phyloP scores from a whole-genome alignment of 2,329 filamentous ascomycete genomes.

The Cordyceps pruinosa region DNA sequence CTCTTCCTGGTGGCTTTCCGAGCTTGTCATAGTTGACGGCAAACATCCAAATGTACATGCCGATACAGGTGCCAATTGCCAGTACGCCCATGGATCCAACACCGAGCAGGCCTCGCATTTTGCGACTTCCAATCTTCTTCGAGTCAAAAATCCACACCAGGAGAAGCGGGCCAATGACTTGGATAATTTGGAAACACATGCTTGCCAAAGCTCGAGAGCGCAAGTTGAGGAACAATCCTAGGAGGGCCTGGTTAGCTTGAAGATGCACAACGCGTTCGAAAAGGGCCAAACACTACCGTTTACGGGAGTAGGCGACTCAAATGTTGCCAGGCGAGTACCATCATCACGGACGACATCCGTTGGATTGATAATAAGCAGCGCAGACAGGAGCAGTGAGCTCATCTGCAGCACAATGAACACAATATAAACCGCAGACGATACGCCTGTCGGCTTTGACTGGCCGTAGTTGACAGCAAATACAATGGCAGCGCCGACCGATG shows the following conservation, averaged over 20 bases:
- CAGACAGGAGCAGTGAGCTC: not conserved
- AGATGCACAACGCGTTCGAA: too few species aligned
- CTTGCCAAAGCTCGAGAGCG: constrained; percentile 1
- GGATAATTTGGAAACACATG: constrained; percentile 3
- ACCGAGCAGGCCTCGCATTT: constrained; percentile 2
- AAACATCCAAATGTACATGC: constrained; percentile 2
- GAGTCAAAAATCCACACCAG: constrained; percentile 8
- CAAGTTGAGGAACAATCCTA: constrained; percentile 1
- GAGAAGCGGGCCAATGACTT: constrained; percentile 1
- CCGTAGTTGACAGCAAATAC: constrained; percentile 10
- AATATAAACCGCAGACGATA: not conserved
- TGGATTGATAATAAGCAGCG: not conserved
- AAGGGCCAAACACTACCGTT: too few species aligned
- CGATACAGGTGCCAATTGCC: constrained; percentile 1
- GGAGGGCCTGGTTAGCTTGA: too few species aligned
- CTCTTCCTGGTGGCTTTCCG: too few species aligned
- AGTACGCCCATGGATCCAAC: constrained; percentile 1
- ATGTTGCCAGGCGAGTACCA: not conserved
- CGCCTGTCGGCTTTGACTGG: not conserved
- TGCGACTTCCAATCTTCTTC: not conserved
- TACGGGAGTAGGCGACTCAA: not conserved
- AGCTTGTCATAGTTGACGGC: too few species aligned
- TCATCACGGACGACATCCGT: not conserved
- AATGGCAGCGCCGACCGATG: constrained; percentile 12
- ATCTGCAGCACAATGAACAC: not conserved